phyloP scores from a whole-genome alignment of 352 stramenopile genomes.

The Blastocystis sp. region DNA sequence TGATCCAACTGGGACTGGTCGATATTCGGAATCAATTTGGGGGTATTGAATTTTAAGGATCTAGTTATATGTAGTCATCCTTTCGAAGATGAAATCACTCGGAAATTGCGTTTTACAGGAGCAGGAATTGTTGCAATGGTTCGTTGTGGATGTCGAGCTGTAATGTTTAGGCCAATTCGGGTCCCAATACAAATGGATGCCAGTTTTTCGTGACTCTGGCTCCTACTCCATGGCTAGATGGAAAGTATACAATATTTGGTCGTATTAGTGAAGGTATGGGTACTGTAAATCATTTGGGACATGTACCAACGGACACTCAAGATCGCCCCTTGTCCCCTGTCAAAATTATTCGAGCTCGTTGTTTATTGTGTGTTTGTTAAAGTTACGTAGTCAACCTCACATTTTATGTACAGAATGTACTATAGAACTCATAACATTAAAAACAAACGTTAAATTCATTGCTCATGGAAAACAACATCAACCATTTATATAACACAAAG shows the following conservation, averaged over 20 bases:
- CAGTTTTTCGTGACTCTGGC: conserved; percentile 90
- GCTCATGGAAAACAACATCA: too few species aligned
- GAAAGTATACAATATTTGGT: conserved; percentile 89
- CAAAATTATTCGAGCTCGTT: conserved; percentile 67
- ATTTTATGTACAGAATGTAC: neutral
- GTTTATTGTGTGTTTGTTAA: conserved; percentile 26
- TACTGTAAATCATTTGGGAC: conserved; percentile 84
- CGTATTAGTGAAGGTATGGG: conserved; percentile 86
- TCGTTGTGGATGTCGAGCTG: conserved; percentile 27
- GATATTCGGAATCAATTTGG: conserved; percentile 86
- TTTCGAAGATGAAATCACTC: conserved; percentile 88
- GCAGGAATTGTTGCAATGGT: conserved; percentile 78
- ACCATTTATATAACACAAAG: neutral
- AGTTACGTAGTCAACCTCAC: neutral
- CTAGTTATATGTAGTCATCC: neutral
- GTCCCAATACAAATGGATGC: conserved; percentile 84
- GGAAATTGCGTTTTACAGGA: conserved; percentile 87
- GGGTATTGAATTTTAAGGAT: conserved; percentile 77
- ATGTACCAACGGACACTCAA: conserved; percentile 81
- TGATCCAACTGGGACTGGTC: conserved; percentile 86
- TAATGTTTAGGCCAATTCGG: conserved; percentile 79
- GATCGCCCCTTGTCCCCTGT: conserved; percentile 75
- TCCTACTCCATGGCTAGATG: conserved; percentile 87
- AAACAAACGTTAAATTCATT: too few species aligned
- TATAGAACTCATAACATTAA: neutral